These are phyloP conservation scores for Tetracladium setigerum DNA, from an alignment of 495 filamentous ascomycete genomes.

Conservation along the genomic window DNA sequence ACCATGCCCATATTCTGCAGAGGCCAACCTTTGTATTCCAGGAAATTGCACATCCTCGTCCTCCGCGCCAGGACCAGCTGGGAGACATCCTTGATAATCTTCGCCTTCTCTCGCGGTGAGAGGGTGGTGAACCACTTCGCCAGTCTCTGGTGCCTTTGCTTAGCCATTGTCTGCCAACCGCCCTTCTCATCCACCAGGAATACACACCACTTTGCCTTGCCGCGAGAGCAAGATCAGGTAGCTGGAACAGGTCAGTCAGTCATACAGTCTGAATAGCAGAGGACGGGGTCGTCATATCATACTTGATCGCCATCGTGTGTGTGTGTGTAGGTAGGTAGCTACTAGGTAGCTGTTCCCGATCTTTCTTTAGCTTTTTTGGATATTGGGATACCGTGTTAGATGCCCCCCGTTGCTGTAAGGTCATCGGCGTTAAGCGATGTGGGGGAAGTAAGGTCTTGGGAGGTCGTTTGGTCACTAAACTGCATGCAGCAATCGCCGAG, in stretches of 20 bases:
- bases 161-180: slow-evolving; percentile 19
- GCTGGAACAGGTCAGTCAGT: slow-evolving; percentile 47
- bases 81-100: slow-evolving; percentile 99
- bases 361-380: too few species aligned
- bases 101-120: slow-evolving; percentile 96
- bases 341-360: too few species aligned
- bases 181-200: slow-evolving; percentile 26
- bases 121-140: slow-evolving; percentile 99
- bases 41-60: slow-evolving; percentile 99
- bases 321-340: too few species aligned
- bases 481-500: slow-evolving; percentile 25
- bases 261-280: not conserved
- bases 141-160: slow-evolving; percentile 57
- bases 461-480: slow-evolving; percentile 21
- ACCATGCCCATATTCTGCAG: not conserved
- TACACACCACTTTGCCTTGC: slow-evolving; percentile 95
- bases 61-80: slow-evolving; percentile 92
- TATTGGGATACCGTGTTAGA: too few species aligned
- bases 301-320: slow-evolving; percentile 53
- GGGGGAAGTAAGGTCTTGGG: too few species aligned
- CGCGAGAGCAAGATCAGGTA: slow-evolving; percentile 95
- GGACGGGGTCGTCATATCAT: slow-evolving; percentile 15
- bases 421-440: too few species aligned
- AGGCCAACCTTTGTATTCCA: slow-evolving; percentile 88
- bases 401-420: too few species aligned